Evolutionary conservation across 129 eudicot genomes (phyloP).

Genomic region (Tagetes patula): DNA sequence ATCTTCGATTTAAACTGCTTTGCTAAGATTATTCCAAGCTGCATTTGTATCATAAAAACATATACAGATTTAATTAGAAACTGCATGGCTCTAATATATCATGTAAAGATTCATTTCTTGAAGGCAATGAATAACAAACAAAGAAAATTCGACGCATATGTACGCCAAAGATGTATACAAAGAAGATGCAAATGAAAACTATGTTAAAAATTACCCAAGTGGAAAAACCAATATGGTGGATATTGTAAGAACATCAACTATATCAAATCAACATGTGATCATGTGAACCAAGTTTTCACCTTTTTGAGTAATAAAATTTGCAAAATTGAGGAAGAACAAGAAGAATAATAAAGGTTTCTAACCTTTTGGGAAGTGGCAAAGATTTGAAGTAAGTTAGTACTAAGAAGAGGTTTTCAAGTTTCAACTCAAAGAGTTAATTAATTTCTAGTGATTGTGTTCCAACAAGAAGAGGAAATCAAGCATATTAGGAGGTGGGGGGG

Average conservation of each 20-base stretch:
- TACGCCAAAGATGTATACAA: not conserved
- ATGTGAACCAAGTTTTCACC: constrained; percentile 15
- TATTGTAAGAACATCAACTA: not conserved
- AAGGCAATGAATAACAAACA: constrained; percentile 12
- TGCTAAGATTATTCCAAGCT: constrained; percentile 20
- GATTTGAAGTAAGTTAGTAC: constrained; percentile 29
- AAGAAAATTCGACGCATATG: not conserved
- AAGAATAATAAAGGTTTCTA: constrained; percentile 30
- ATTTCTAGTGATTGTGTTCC: constrained; percentile 33
- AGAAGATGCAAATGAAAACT: constrained; percentile 4
- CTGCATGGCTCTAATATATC: constrained; percentile 26
- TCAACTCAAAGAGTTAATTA: constrained; percentile 18
- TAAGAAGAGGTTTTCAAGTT: constrained; percentile 20
- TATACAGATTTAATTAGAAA: constrained; percentile 18
- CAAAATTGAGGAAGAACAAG: constrained; percentile 27
- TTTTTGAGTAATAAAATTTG: constrained; percentile 25
- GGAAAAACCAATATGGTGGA: not conserved
- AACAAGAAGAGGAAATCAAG: constrained; percentile 30
- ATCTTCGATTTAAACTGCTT: constrained; percentile 8
- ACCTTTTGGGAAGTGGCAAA: constrained; percentile 31
- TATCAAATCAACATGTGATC: not conserved
- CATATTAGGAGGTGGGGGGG: not conserved
- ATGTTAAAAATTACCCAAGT: not conserved
- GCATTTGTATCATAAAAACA: constrained; percentile 27
- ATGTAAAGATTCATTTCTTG: not conserved